These are phyloP conservation scores for Hypoxylon sp. DNA, from an alignment of 2,329 filamentous ascomycete genomes.

Conservation along the genomic window DNA sequence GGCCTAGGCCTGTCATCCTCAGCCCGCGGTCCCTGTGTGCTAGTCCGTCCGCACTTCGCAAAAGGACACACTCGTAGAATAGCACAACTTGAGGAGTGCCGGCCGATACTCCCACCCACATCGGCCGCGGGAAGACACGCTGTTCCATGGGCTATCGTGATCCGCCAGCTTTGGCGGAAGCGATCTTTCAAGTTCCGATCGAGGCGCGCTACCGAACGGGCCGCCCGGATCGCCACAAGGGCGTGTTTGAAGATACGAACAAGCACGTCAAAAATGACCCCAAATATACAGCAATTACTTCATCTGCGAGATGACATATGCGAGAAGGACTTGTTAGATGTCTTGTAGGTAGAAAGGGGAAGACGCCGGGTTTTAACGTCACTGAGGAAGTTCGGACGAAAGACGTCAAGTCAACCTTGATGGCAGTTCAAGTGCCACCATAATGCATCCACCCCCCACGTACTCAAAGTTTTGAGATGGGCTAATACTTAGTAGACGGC, in stretches of 20 bases:
- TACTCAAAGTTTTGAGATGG: not conserved
- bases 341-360: not conserved
- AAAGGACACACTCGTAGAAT: not conserved
- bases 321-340: not conserved
- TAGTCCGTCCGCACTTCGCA: not conserved
- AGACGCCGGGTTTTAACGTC: not conserved
- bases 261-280: not conserved
- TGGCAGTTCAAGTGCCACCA: not conserved
- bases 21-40: not conserved
- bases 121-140: not conserved
- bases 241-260: not conserved
- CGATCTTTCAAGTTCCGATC: not conserved
- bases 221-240: not conserved
- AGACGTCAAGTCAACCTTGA: not conserved
- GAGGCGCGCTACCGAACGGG: not conserved
- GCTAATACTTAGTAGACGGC: not conserved
- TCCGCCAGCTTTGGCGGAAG: not conserved
- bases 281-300: not conserved
- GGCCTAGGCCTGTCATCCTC: not conserved
- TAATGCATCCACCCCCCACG: not conserved
- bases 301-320: not conserved
- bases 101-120: not conserved
- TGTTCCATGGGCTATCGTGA: not conserved
- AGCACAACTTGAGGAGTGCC: not conserved
- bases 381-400: not conserved